Evolutionary conservation across 2,329 filamentous ascomycete species (phyloP), one percentile per base, ranked within the genome.

Genomic region (Colletotrichum sp.): DNA sequence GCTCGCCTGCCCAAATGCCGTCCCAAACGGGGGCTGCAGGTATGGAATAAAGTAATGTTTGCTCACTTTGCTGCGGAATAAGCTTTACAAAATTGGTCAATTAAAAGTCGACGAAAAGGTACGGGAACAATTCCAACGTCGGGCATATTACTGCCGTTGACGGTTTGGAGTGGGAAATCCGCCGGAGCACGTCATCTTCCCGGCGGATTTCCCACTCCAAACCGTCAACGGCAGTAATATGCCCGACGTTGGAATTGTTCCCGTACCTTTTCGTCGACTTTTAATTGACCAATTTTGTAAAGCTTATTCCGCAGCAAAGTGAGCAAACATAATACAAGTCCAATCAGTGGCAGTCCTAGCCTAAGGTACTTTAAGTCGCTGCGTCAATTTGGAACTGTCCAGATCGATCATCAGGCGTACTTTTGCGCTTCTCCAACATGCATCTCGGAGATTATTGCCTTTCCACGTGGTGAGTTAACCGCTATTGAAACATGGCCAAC

Each of bases 11-110:
- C 34, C 72, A 61, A 61, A 66, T 52, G 68, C 61, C 60, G 66
- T 52, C 32, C 67, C 22, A 15, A 61, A 74, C 43, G 67, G 67
- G 61, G 68, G 28, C 60, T 28, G 27, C 22, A 25, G 67, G 72
- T 71, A 39, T 60, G 66, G 25, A 71, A 62, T 74, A 74, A 22
- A 74, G 72, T 71, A 34, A 25, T 12, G 13, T 43, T 43, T 43
- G 36, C 16, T 18, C 8, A 48, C 39, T n/a, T 48, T 48, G 18
- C 39, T 48, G 39, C 9, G 18, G 18, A 9, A 48, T 18, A 48
- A 12, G 39, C 39, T n/a, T 48, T 4, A n/a, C 6, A n/a, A n/a
- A n/a, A 4, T 48, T 48, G 18, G 10, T n/a, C 5, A 1, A 48
- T 12, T n/a, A 6, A 9, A n/a, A 48, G 6, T 0, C 6, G 1